Percentiles rank a stretch among this genome's conserved stretches.
phyloP scores from a whole-genome alignment of 2,329 filamentous ascomycete genomes.

The Paracamarosporium sp. region DNA sequence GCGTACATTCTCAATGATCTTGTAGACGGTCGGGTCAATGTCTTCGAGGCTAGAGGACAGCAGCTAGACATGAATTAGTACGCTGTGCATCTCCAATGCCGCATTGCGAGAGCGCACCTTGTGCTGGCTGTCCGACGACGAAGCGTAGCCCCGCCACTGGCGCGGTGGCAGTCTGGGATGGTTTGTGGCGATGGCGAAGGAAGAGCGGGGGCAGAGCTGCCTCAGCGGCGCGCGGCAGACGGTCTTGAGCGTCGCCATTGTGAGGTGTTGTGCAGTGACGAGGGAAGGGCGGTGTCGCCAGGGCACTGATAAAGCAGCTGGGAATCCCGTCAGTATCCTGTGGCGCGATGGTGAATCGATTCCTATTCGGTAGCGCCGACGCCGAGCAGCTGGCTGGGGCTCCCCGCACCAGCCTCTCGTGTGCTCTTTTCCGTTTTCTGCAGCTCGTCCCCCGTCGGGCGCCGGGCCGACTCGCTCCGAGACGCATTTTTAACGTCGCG shows the following conservation, averaged over 20 bases:
- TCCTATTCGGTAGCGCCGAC: constrained; percentile 5
- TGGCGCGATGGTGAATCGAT: constrained; percentile 24
- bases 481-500: constrained; percentile 16
- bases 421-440: constrained; percentile 1
- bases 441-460: constrained; percentile 17
- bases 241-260: constrained; percentile 52
- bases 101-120: constrained; percentile 46
- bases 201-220: constrained; percentile 36
- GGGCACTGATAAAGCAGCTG: not conserved
- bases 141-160: constrained; percentile 49
- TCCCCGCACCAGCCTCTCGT: constrained; percentile 12
- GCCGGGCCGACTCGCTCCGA: constrained; percentile 22
- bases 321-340: constrained; percentile 6
- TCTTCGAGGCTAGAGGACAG: constrained; percentile 80
- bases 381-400: constrained; percentile 2
- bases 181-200: constrained; percentile 35
- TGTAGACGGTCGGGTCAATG: constrained; percentile 84
- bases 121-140: constrained; percentile 56
- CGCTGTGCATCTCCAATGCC: not conserved
- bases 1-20: constrained; percentile 86
- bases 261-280: constrained; percentile 34
- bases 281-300: constrained; percentile 18
- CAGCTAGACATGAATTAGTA: constrained; percentile 62
- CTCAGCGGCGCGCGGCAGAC: constrained; percentile 49
- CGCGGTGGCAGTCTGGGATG: constrained; percentile 38